A percentile compares a stretch with the other conserved stretches of the same genome.
These are phyloP conservation scores for Phytophthora pisi DNA, from an alignment of 352 stramenopile species.

Conservation along the genomic window DNA sequence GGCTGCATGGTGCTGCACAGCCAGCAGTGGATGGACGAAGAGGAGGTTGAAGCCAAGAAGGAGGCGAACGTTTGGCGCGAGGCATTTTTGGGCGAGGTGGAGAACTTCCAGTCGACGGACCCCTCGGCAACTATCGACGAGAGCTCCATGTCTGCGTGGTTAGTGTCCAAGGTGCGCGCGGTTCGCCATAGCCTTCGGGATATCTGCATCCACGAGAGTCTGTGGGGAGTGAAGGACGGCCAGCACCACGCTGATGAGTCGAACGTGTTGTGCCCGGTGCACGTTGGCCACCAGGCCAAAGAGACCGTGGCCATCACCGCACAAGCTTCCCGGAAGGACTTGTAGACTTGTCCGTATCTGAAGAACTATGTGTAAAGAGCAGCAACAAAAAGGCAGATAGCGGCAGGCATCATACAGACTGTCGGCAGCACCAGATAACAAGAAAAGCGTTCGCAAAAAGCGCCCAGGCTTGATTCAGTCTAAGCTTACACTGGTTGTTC, in stretches of 20 bases:
- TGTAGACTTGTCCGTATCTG: slow-evolving; percentile 25
- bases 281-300: slow-evolving; percentile 67
- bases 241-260: slow-evolving; percentile 72
- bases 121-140: slow-evolving; percentile 44
- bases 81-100: slow-evolving; percentile 73
- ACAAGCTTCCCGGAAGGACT: slow-evolving; percentile 50
- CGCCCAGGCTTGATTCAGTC: slow-evolving; percentile 15
- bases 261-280: slow-evolving; percentile 81
- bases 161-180: slow-evolving; percentile 68
- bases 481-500: slow-evolving; percentile 21
- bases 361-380: slow-evolving; percentile 33
- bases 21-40: slow-evolving; percentile 86
- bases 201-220: slow-evolving; percentile 83
- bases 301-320: slow-evolving; percentile 71
- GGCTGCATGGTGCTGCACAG: slow-evolving; percentile 98
- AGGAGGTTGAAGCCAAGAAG: slow-evolving; percentile 69
- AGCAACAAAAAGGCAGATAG: slow-evolving; percentile 8
- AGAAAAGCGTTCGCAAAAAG: slow-evolving; percentile 12
- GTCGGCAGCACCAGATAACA: slow-evolving; percentile 24
- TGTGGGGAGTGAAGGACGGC: slow-evolving; percentile 83
- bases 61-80: slow-evolving; percentile 64
- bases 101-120: slow-evolving; percentile 63
- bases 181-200: slow-evolving; percentile 77
- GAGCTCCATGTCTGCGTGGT: slow-evolving; percentile 62
- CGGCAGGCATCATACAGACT: slow-evolving; percentile 20